Base-by-base conservation (phyloP, 2,329 filamentous ascomycete genomes). In the Trichoderma sp. region DNA sequence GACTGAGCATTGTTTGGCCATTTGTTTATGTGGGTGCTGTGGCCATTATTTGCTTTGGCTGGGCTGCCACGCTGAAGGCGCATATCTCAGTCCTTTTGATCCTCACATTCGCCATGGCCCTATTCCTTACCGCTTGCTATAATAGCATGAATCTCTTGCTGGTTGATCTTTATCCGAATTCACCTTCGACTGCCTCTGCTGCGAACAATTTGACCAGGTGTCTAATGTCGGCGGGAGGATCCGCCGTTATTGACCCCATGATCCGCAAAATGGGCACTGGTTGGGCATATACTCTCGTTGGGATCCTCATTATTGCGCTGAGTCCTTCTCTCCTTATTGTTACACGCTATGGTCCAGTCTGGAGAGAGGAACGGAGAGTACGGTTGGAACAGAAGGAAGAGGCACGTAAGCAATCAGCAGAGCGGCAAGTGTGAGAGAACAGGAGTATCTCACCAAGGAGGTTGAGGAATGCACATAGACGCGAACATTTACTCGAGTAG, bases 141-240 rank as follows among this genome's bases (percentile, higher is more conserved):
- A 69, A 69, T 24, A 75, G 72, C 72, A 68, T 75, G 45, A 75
- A 75, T n/a, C 62, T 75, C 21, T 33, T 75, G 12, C 24, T 75
- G 8, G 72, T 75, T 56, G 72, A 72, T 33, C 31, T 67, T 3
- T 67, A 67, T 21, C 64, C 64, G 6, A 53, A 50, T n/a, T 66
- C 64, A 1, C 64, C 64, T 31, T 67, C 38, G 18, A 53, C 64
- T 31, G 38, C 64, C 27, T 67, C 64, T 53, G 64, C 64, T 8
- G 38, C 64, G 18, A 66, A 66, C 8, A 66, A 66, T 12, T 29
- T 66, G 64, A 67, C 64, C 1, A 35, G 64, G 18, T 67, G 64
- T 27, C 64, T 67, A 18, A 7, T 67, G 64, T 41, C 64, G 6
- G 38, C 64, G 11, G 64, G 38, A 53, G 64, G 38, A 31, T 53